These are phyloP conservation scores for Arabidopsis arenosa DNA, from an alignment of 345 rosid species.

Conservation along the genomic window DNA sequence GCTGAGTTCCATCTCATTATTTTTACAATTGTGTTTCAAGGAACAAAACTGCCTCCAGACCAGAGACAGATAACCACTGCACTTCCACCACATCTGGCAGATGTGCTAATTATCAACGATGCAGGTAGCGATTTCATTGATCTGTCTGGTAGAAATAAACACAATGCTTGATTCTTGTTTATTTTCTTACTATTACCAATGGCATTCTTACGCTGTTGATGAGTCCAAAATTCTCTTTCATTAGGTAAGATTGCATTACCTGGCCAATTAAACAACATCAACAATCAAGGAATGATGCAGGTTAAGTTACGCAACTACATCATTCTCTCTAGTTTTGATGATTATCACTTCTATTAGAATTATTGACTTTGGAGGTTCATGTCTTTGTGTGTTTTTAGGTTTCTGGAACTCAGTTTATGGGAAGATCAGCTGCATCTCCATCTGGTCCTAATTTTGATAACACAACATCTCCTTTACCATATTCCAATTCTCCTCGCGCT, in stretches of 20 bases:
- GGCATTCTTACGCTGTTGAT: neutral
- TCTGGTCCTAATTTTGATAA: constrained; percentile 66
- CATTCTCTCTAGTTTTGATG: constrained; percentile 11
- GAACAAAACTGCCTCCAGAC: constrained; percentile 74
- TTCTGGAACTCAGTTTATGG: constrained; percentile 75
- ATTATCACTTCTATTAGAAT: constrained; percentile 7
- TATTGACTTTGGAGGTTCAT: constrained; percentile 20
- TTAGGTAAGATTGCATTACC: constrained; percentile 75
- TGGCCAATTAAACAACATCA: constrained; percentile 56
- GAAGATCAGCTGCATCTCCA: constrained; percentile 93
- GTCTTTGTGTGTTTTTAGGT: constrained; percentile 49
- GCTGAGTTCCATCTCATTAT: constrained; percentile 1
- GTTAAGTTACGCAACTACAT: constrained; percentile 44
- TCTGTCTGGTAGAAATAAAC: constrained; percentile 55
- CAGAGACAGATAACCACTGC: constrained; percentile 80
- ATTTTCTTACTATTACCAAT: neutral
- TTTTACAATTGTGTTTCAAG: constrained; percentile 47
- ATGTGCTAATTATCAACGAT: constrained; percentile 63
- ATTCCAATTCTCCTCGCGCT: constrained; percentile 93
- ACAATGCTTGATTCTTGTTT: constrained; percentile 8
- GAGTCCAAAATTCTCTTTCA: constrained; percentile 18
- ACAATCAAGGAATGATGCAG: constrained; percentile 77
- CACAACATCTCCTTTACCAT: constrained; percentile 83
- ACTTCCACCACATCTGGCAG: constrained; percentile 86
- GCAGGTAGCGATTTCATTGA: constrained; percentile 64